These are phyloP conservation scores for Gynandropsis gynandra DNA, from an alignment of 345 rosid genomes.

Conservation along the genomic window DNA sequence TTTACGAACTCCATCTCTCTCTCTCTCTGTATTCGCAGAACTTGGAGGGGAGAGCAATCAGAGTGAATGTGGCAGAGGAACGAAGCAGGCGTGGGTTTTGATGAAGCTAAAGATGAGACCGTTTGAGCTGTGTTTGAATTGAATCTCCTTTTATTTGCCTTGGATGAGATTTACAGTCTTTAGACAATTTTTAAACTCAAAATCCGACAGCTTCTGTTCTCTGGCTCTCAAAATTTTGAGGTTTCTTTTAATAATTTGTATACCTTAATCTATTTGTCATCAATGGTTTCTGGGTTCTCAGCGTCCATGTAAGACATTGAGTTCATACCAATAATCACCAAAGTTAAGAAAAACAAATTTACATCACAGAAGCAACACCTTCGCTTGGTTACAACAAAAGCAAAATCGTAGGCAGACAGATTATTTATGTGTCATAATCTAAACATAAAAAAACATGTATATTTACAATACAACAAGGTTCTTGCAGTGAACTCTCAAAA, in stretches of 20 bases:
- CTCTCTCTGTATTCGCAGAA: constrained; percentile 36
- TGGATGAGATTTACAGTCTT: constrained; percentile 1
- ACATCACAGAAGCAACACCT: no score
- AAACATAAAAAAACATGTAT: background rate
- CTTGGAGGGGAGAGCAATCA: constrained; percentile 71
- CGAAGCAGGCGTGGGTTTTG: constrained; percentile 55
- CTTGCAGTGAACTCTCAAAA: constrained; percentile 13
- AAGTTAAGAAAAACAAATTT: no score
- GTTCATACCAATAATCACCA: no score
- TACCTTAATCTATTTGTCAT: no score
- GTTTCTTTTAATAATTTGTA: no score
- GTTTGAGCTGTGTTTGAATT: no score
- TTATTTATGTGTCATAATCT: no score
- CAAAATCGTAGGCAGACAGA: no score
- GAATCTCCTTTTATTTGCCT: background rate
- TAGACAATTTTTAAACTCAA: background rate
- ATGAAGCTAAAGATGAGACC: background rate
- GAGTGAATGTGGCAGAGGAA: constrained; percentile 64
- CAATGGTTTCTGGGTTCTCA: no score
- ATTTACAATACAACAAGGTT: constrained; percentile 18
- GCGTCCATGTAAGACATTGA: no score
- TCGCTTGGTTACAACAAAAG: no score
- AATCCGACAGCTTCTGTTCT: background rate
- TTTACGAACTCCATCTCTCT: no score
- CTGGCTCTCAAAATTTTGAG: background rate